Evolutionary conservation across 805 yeast species (phyloP), one percentile per base, ranked within the genome.

Genomic region (Kurtzmaniella cleridarum): DNA sequence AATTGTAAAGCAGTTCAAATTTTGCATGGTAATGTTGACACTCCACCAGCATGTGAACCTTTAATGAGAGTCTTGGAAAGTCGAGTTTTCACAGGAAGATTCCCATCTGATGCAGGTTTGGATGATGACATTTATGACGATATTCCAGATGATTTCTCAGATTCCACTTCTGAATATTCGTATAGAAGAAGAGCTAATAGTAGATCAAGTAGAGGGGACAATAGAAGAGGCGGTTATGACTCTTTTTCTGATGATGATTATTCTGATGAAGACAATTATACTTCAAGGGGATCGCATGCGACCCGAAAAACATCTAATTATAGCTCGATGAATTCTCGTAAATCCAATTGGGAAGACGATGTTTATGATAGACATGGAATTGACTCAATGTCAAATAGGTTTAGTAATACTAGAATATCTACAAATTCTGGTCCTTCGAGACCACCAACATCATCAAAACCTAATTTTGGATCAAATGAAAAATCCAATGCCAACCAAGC

Each of bases 21-120:
- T 53, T 71, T 91, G 38, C 66, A 82, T 5, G 98, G 98, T 30
- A 76, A 84, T 48, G 86, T 91, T n/a, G 91, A 88, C 35, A 78
- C 96, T 3, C 98, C 98, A 2, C 88, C 96, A 23, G 89, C 84
- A 9, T 84, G 89, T 49, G 97, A 89, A 46, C 75, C 93, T 4
- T 73, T 91, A 47, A 80, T 88, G 78, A 75, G 95, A 53, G 84
- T 91, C 12, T 73, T 91, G 46, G 91, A 89, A 47, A 79, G 93
- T 24, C 75, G 90, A 49, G 95, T 88, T 1, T 93, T 91, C 71
- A 75, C 74, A 46, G 72, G 71, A 57, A 69, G 76, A 55, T 66
- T 72, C 41, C 68, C 64, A 36, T 65, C 60, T 37, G 68, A 68
- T 8, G 76, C 68, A 32, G 71, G 70, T 42, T 76, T 73, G 32